Base-by-base conservation (phyloP, 192 early-diverging fungal genomes). In the Coemansia sp. region DNA sequence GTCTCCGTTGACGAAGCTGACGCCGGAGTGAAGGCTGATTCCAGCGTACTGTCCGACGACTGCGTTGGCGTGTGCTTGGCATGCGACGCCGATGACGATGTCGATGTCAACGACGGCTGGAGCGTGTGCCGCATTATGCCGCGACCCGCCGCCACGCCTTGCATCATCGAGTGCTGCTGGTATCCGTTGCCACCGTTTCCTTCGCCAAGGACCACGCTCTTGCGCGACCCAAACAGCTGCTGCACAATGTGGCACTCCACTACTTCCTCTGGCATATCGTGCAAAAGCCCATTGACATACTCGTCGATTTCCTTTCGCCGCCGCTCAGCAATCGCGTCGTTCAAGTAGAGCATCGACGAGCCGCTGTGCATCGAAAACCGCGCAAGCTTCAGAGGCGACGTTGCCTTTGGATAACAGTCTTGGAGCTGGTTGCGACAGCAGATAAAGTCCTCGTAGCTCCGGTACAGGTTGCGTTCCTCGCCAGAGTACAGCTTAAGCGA, bases 391-490 rank as follows among this genome's bases (percentile, higher is more conserved):
- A 82, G 74, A 32, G 71, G 55, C 15, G 65, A 62, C 18, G 88
- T 87, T 68, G 90, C 88, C 11, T 77, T 81, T 9, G 88, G 90
- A 73, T 89, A 93, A 47, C 83, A 71, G 41, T 90, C 83, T 46
- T 88, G 65, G 16, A 93, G 79, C 59, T 84, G 82, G 67, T 89
- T 90, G 69, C 91, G 91, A 71, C 90, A 90, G 68, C 86, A 84
- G 68, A 91, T 88, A 79, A 93, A 90, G 73, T 93, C 91, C 63
- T 93, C 91, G 72, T 93, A 93, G 15, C 88, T 73, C 58, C 91
- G 84, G 69, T 86, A 90, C 26, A 93, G 67, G 52, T 86, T 85
- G 62, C 91, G 84, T 56, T 84, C 83, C 6, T 80, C 71, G 40
- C 86, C 85, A 49, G 84, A 78, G 51, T 64, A 54, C 19, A 89